Conservation (phyloP, 148 eudicot species). For the Euryodendron excelsum region DNA sequence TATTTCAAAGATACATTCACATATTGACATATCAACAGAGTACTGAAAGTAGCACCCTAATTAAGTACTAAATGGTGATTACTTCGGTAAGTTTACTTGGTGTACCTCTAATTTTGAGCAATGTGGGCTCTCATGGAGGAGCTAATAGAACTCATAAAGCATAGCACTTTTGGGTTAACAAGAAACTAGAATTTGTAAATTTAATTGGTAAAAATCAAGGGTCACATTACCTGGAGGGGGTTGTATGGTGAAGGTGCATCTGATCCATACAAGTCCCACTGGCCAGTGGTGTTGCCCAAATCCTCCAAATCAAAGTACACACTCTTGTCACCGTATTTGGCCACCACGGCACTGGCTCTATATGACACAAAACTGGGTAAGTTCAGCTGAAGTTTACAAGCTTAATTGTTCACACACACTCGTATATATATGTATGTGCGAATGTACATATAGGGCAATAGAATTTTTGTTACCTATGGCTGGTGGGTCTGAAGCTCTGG, state of each 20-base stretch:
- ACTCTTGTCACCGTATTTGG: constrained; percentile 96
- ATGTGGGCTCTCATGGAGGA: not conserved
- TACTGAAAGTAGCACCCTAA: too few relatives aligned
- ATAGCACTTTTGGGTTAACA: not conserved
- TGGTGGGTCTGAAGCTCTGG: constrained; percentile 38
- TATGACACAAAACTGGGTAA: too few relatives aligned
- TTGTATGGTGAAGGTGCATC: constrained; percentile 99
- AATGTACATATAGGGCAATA: too few relatives aligned
- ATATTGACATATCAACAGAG: too few relatives aligned
- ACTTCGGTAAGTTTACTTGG: too few relatives aligned
- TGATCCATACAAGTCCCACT: constrained; percentile 97
- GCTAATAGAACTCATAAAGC: not conserved
- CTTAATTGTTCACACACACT: too few relatives aligned
- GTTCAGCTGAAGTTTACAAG: too few relatives aligned
- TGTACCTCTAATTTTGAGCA: not conserved
- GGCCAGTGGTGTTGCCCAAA: constrained; percentile 93
- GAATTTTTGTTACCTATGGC: constrained; percentile 35
- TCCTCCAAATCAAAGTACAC: constrained; percentile 96
- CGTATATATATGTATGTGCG: too few relatives aligned
- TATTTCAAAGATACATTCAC: too few relatives aligned
- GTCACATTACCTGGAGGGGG: constrained; percentile 65
- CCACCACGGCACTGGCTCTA: constrained; percentile 75
- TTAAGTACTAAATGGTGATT: too few relatives aligned
- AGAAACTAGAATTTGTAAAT: not conserved
- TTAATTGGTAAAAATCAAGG: not conserved